A percentile compares a stretch with the other conserved stretches of the same genome.
Evolutionary conservation across 352 stramenopile species (phyloP).

Genomic region (Globisporangium alternatum): DNA sequence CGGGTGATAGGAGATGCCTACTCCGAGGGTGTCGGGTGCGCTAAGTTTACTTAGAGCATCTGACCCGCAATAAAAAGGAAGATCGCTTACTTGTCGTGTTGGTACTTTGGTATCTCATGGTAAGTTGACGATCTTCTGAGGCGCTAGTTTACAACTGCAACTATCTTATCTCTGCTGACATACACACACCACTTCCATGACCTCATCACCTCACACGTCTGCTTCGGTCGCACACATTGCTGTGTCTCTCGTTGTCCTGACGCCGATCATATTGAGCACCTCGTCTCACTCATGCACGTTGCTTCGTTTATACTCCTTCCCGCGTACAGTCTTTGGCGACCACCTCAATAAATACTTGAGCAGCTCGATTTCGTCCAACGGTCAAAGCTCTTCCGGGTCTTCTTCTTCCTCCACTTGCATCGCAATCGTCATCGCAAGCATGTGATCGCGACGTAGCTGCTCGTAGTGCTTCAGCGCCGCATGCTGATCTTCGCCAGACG

Average conservation of each 20-base stretch:
- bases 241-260: too few relatives aligned
- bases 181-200: neutral
- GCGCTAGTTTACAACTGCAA: neutral
- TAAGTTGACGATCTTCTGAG: too few relatives aligned
- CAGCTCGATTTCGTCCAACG: neutral
- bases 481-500: conserved; percentile 62
- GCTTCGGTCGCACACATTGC: neutral
- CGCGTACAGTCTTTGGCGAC: neutral
- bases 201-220: neutral
- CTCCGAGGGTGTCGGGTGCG: too few relatives aligned
- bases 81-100: too few relatives aligned
- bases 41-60: too few relatives aligned
- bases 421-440: conserved; percentile 47
- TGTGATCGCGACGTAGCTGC: conserved; percentile 48
- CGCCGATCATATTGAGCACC: neutral
- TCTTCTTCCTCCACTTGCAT: conserved; percentile 49
- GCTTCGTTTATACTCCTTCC: neutral
- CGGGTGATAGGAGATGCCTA: too few relatives aligned
- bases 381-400: conserved; percentile 44
- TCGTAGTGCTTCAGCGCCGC: conserved; percentile 63
- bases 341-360: conserved; percentile 37
- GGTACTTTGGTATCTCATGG: too few relatives aligned
- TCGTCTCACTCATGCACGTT: neutral
- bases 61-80: too few relatives aligned
- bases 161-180: neutral